Evolutionary conservation across 441 rosid genomes (phyloP).

Genomic region (Mallotus repandus): DNA sequence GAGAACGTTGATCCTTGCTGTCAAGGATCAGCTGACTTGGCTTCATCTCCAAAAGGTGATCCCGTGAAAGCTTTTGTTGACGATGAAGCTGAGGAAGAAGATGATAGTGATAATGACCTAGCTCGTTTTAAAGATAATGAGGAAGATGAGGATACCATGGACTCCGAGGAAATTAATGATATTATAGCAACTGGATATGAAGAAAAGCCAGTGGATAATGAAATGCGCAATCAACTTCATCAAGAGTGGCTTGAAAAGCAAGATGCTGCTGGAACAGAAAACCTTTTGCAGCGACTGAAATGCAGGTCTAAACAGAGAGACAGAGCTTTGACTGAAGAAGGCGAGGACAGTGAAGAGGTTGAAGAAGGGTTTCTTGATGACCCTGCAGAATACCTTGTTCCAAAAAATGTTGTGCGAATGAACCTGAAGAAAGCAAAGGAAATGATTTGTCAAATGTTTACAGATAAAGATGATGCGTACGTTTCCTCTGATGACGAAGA

Average conservation of each 20-base stretch:
- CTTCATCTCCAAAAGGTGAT: conserved; percentile 58
- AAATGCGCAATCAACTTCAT: conserved; percentile 83
- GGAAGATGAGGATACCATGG: conserved; percentile 70
- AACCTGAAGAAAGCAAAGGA: conserved; percentile 76
- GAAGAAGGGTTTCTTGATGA: conserved; percentile 42
- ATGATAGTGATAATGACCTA: conserved; percentile 86
- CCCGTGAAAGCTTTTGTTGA: conserved; percentile 84
- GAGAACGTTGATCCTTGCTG: conserved; percentile 47
- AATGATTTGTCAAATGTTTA: conserved; percentile 84
- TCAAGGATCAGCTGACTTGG: conserved; percentile 29
- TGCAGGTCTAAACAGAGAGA: conserved; percentile 51
- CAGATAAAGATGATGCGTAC: conserved; percentile 60
- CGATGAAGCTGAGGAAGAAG: conserved; percentile 93
- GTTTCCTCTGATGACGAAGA: conserved; percentile 91
- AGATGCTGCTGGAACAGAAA: conserved; percentile 84
- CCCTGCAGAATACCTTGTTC: conserved; percentile 42
- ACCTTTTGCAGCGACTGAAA: conserved; percentile 66
- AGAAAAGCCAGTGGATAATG: conserved; percentile 69
- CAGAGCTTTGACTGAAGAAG: conserved; percentile 38
- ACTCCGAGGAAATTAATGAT: conserved; percentile 64
- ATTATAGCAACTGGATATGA: conserved; percentile 67
- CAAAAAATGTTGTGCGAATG: conserved; percentile 48
- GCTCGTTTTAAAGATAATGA: conserved; percentile 64
- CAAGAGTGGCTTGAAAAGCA: conserved; percentile 92
- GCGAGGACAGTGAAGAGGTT: conserved; percentile 39